These are phyloP conservation scores for Adansonia digitata DNA, from an alignment of 345 rosid genomes.

Conservation along the genomic window DNA sequence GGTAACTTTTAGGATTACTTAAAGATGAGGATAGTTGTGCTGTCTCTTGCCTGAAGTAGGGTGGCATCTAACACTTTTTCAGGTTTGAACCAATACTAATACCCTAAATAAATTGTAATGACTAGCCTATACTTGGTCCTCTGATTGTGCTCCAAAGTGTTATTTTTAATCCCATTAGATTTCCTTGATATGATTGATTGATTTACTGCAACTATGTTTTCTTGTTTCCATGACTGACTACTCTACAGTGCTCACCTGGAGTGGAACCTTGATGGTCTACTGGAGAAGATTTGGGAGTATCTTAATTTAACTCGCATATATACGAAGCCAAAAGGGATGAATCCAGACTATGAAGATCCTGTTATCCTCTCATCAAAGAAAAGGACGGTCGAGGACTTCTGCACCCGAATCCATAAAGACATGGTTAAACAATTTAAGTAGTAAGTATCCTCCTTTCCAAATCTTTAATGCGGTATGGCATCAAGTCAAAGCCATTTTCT, in stretches of 20 bases:
- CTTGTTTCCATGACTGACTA: background rate
- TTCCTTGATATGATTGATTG: background rate
- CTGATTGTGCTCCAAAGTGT: background rate
- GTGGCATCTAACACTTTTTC: background rate
- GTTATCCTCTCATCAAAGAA: conserved; percentile 59
- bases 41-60: background rate
- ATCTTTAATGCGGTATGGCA: background rate
- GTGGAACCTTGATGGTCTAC: conserved; percentile 95
- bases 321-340: conserved; percentile 95
- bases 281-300: conserved; percentile 94
- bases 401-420: conserved; percentile 81
- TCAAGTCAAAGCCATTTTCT: background rate
- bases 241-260: conserved; percentile 80
- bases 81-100: background rate
- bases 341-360: conserved; percentile 96
- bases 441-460: conserved; percentile 42
- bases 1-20: background rate
- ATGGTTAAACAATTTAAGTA: conserved; percentile 91
- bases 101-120: background rate
- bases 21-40: background rate
- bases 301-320: conserved; percentile 83
- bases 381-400: conserved; percentile 91
- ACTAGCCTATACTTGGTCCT: background rate
- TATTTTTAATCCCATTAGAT: background rate
- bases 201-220: background rate